Conservation (phyloP, 129 eudicot species). For the Ambrosia trifida region DNA sequence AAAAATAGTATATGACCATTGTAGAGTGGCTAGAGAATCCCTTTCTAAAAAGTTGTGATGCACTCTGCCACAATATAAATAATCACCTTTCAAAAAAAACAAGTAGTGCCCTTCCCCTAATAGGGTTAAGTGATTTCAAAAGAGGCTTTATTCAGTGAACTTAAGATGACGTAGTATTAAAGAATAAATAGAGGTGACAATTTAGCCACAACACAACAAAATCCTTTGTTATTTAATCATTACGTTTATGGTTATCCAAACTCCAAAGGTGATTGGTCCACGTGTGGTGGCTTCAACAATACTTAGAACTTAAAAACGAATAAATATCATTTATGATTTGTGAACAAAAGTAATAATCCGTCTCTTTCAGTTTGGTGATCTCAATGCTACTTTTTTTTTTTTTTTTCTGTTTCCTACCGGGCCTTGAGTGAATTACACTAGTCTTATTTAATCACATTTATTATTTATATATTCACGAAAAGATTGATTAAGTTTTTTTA, state of each 20-base stretch:
- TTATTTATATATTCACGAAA: not conserved
- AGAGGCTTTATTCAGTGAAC: too few species aligned
- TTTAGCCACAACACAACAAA: too few species aligned
- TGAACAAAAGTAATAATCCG: constrained; percentile 7
- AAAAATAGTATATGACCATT: too few species aligned
- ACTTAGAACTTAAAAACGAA: not conserved
- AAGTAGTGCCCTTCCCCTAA: too few species aligned
- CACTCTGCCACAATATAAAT: too few species aligned
- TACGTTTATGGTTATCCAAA: not conserved
- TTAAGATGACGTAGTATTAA: too few species aligned
- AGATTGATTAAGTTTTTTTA: not conserved
- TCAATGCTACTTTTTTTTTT: not conserved
- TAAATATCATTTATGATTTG: not conserved
- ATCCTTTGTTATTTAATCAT: not conserved
- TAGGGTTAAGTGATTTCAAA: too few species aligned
- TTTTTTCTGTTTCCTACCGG: not conserved
- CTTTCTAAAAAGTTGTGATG: too few species aligned
- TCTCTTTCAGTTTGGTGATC: constrained; percentile 9
- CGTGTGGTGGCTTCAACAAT: constrained; percentile 8
- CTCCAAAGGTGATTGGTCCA: not conserved
- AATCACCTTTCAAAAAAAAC: too few species aligned
- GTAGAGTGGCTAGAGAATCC: too few species aligned
- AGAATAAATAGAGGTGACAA: too few species aligned
- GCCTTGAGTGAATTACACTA: not conserved
- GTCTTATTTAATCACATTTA: not conserved